Conservation (phyloP, 345 rosid genomes). For the Brassica nigra region DNA sequence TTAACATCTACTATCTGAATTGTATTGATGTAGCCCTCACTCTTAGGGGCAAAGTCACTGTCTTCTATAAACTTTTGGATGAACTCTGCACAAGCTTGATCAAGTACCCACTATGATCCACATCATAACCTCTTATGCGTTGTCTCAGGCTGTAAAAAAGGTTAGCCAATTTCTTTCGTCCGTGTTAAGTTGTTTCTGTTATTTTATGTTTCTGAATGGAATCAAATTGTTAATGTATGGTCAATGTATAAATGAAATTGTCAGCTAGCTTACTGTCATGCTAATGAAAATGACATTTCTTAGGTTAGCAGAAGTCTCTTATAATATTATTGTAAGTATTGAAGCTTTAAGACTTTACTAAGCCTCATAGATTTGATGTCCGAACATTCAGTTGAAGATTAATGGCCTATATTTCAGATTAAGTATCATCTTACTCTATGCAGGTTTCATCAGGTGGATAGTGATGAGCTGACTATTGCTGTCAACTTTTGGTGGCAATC, state of each 20-base stretch:
- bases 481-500: slow-evolving; percentile 95
- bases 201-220: background rate
- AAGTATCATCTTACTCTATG: slow-evolving; percentile 29
- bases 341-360: slow-evolving; percentile 1
- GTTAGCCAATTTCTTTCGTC: slow-evolving; percentile 37
- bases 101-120: slow-evolving; percentile 90
- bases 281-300: slow-evolving; percentile 6
- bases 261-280: slow-evolving; percentile 14
- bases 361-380: background rate
- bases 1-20: slow-evolving; percentile 28
- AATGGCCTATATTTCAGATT: background rate
- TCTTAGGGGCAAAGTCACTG: slow-evolving; percentile 57
- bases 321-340: background rate
- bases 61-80: slow-evolving; percentile 91
- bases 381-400: slow-evolving; percentile 26
- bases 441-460: slow-evolving; percentile 94
- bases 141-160: slow-evolving; percentile 79
- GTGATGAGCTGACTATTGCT: slow-evolving; percentile 76
- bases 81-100: slow-evolving; percentile 74
- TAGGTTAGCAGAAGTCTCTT: background rate
- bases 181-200: background rate
- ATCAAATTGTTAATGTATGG: background rate
- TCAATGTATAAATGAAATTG: background rate
- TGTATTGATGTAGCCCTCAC: slow-evolving; percentile 54
- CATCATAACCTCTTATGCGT: slow-evolving; percentile 84